Evolutionary conservation across 2,329 filamentous ascomycete species (phyloP), one percentile per base, ranked within the genome.

Genomic region (Lasiodiplodia sp.): DNA sequence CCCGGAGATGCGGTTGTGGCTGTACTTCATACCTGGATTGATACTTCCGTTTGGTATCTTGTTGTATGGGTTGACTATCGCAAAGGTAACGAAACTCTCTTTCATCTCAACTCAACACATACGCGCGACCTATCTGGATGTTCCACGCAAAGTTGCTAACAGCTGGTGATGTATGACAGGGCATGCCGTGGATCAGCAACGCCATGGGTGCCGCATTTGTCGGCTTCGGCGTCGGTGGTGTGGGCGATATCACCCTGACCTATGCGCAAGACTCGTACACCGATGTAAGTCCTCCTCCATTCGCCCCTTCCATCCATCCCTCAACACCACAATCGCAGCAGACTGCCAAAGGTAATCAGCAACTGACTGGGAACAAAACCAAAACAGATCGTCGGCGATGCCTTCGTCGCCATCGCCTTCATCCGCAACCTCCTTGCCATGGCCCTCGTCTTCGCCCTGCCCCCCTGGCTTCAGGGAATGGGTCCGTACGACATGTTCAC

Each of bases 301-400:
- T n/a, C n/a, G 8, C 6, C n/a, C 10, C 25, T 40, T 31, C 38
- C 62, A 25, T 25, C 25, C 4, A 25, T 25, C 25, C 28, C 31
- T 10, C 2, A 34, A 34, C 8, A 34, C 31, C 8, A 34, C 1
- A 10, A 34, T 10, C 31, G 8, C 31, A 10, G 8, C 8, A 34
- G 8, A 7, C 1, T 10, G 31, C 31, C 10, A 34, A 34, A 7
- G 31, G 31, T 3, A 34, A 10, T 34, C 31, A 10, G 8, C 31
- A 34, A 34, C 31, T 34, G 31, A 34, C 31, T 7, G 31, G 31
- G 8, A 10, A 10, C 60, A 16, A 23, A 68, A 73, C 57, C 52
- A n/a, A 11, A 2, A 6, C 25, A 85, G 77, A 82, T 86, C 47
- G 77, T 86, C 51, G 83, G 80, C 5, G 83, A 86, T 68, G 79